phyloP scores from a whole-genome alignment of 306 rosid genomes.

The Trifolium repens region DNA sequence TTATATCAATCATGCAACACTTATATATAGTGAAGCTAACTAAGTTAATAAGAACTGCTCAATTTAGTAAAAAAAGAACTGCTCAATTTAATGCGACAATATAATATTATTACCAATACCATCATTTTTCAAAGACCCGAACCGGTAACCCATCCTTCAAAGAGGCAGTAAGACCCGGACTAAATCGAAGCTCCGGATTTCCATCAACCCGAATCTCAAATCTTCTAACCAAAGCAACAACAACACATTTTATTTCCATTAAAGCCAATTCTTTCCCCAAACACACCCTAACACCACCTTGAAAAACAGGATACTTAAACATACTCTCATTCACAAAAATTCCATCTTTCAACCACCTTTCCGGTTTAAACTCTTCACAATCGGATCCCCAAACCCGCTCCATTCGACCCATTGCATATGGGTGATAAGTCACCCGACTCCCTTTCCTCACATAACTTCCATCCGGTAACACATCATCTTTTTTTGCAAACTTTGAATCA shows the following conservation, averaged over 20 bases:
- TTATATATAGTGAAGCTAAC: neutral
- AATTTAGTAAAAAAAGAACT: neutral
- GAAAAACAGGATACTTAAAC: slow-evolving; percentile 83
- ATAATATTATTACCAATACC: too few species aligned
- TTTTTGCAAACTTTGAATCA: slow-evolving; percentile 73
- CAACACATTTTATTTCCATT: slow-evolving; percentile 63
- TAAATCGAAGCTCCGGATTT: slow-evolving; percentile 49
- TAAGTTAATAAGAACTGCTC: neutral
- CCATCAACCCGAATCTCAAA: slow-evolving; percentile 55
- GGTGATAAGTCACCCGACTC: slow-evolving; percentile 77
- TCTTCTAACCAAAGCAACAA: slow-evolving; percentile 44
- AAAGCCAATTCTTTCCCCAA: slow-evolving; percentile 84
- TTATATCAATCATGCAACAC: neutral
- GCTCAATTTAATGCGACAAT: too few species aligned
- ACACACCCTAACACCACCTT: slow-evolving; percentile 80
- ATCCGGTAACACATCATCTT: slow-evolving; percentile 81
- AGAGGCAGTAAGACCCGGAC: slow-evolving; percentile 74
- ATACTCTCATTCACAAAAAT: slow-evolving; percentile 51
- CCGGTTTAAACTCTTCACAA: slow-evolving; percentile 65
- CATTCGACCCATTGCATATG: slow-evolving; percentile 94
- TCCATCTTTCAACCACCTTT: slow-evolving; percentile 70
- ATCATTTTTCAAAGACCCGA: slow-evolving; percentile 42
- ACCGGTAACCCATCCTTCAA: slow-evolving; percentile 71
- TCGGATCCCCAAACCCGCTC: slow-evolving; percentile 81
- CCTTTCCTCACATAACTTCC: slow-evolving; percentile 69